Base-by-base conservation (phyloP, 140 eudicot species). In the Cichorium intybus region DNA sequence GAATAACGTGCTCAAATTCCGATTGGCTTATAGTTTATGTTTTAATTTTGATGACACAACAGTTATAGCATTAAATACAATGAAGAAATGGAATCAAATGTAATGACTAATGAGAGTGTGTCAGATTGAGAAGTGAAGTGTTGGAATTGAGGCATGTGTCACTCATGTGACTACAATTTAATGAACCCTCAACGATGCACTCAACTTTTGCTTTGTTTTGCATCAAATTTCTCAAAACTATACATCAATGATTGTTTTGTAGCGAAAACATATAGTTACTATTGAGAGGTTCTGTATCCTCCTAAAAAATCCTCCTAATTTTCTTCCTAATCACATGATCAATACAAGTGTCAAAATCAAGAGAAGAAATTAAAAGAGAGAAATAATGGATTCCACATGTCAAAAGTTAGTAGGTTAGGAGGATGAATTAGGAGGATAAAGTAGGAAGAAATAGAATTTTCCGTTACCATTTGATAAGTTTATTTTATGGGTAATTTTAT, bases 131-230 rank as follows among this genome's bases (percentile, higher is more conserved):
- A 43, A 72, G 20, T 39, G 64, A 27, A 45, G 71, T 54, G 71
- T 72, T 54, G 60, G 72, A 53, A 53, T 63, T 63, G 60, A 72
- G 66, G 77, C 77, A 63, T 72, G 77, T 63, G 77, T 72, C 77
- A 72, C 62, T 72, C 71, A 72, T 31, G 63, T 62, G 77, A 74
- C 79, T 47, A 49, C 47, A 58, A 35, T 66, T 66, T 65, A 66
- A 66, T 74, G 46, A 73, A 65, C 62, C 33, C 55, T 16, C 39
- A 41, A 18, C 22, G 34, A 62, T 55, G 34, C 35, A 21, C 53
- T 15, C 43, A 72, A 39, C 64, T 41, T 64, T 73, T 54, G 45
- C 50, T 63, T 8, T 63, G 72, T 64, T 55, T 72, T 63, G 51
- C 77, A 62, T 72, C 47, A 62, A 71, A 61, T 21, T 52, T 34